Base-by-base conservation (phyloP, 306 rosid genomes). In the Medicago truncatula region DNA sequence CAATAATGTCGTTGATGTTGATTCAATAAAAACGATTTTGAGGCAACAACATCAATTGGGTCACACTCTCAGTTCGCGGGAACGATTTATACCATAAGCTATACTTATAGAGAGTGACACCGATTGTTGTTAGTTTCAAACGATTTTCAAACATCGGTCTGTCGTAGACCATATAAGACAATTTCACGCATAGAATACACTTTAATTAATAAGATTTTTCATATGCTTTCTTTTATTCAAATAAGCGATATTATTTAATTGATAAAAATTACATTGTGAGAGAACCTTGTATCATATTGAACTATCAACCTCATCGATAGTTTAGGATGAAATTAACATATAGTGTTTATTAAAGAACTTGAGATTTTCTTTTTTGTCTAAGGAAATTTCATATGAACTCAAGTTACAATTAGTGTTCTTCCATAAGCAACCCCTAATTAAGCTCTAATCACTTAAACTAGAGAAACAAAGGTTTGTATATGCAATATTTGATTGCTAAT, bases 401-500 rank as follows among this genome's bases (percentile, higher is more conserved):
- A 50, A 50, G 20, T 50, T 17, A 50, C 56, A 15, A 50, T n/a
- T n/a, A 50, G 57, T 15, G 3, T 15, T 49, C 2, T 5, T 15
- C 15, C 16, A 49, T 49, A n/a, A 50, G 21, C 2, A 16, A 50
- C 11, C 41, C 38, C 14, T 60, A 60, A 60, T 60, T 60, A 12
- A 60, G 66, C 9, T 23, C 12, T 59, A 0, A 2, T 4, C 8
- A 9, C 6, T 0, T 4, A 2, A 12, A 6, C 11, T 1, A 23
- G 8, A 16, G 3, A 10, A n/a, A 11, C 1, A 46, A 40, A 58
- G 6, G 49, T n/a, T 10, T 7, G 46, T 62, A 44, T 68, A 20
- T 40, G 44, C 15, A 25, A 58, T 66, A 53, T 16, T 34, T 68
- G 79, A 67, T n/a, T 58, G 18, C 36, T 50, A 39, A 74, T 67